Base-by-base conservation (phyloP, 2,329 filamentous ascomycete genomes). In the Raffaelea arxii region DNA sequence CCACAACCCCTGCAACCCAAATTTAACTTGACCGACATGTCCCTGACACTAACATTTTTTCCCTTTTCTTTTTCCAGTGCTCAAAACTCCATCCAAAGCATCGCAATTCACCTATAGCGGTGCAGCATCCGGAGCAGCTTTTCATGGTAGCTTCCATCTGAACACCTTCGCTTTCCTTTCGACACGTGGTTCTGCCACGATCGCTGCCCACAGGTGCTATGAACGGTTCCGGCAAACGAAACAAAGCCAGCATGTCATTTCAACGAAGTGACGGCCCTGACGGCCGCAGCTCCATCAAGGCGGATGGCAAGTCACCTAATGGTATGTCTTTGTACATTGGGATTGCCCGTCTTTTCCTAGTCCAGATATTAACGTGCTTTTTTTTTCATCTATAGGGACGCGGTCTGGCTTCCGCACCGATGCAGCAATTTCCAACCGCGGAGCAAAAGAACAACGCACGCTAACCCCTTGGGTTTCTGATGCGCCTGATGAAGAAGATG, bases 391-490 rank as follows among this genome's bases (percentile, higher is more conserved):
- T 41, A 23, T 52, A 92, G 86, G 84, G 52, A 74, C 75, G 55
- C 70, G 78, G 37, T 66, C 75, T 48, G 76, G 72, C 22, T 96
- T 97, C 67, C 82, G 84, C 53, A 97, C 91, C 22, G 91, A 97
- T 60, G 72, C 79, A 27, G 87, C 92, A 58, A 96, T 97, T 52
- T 92, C 90, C 7, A 85, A 84, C 53, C 77, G 75, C 56, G 77
- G 82, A 52, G 67, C 74, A 40, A 73, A 78, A 42, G 79, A 77
- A 48, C 87, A 94, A 64, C 81, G 89, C 49, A 72, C 79, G 44
- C 71, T 97, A 36, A 82, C 95, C 60, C 82, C 76, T 56, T 97
- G 90, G 89, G 78, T 89, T 46, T 80, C 86, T 6, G 82, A 81
- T 53, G 63, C 74, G 16, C 63, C 71, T 4, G 80, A 82, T 51